Evolutionary conservation across 2,329 filamentous ascomycete genomes (phyloP).

Genomic region (Hansfordia pulvinata): DNA sequence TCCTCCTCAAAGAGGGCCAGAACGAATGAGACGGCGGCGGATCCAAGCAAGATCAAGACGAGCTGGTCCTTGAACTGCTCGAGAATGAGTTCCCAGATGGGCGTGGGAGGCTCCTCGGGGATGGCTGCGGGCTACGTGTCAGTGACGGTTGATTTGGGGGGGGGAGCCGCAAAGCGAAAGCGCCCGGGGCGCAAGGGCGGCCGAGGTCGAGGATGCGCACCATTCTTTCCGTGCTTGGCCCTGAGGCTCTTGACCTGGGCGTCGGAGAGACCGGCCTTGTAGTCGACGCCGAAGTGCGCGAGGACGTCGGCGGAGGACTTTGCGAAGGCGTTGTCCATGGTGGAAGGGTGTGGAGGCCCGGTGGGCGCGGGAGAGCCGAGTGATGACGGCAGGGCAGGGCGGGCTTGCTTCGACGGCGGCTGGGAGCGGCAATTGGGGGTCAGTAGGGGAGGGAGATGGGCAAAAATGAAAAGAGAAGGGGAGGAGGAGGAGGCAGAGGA

Average conservation of each 20-base stretch:
- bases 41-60: conserved; percentile 86
- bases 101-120: conserved; percentile 84
- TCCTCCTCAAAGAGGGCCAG: conserved; percentile 87
- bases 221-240: conserved; percentile 51
- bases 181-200: no score
- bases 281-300: conserved; percentile 41
- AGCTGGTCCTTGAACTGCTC: conserved; percentile 99
- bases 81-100: conserved; percentile 88
- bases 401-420: no score
- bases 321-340: conserved; percentile 52
- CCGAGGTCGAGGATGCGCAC: conserved; percentile 26
- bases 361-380: no score
- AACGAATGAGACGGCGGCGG: conserved; percentile 84
- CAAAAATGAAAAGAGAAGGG: no score
- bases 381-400: background rate
- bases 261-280: conserved; percentile 40
- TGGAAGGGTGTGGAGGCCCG: conserved; percentile 8
- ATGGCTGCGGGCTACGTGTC: conserved; percentile 28
- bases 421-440: no score
- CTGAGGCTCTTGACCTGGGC: conserved; percentile 41
- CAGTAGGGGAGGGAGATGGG: no score
- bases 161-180: background rate
- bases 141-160: background rate
- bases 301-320: conserved; percentile 45
- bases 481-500: no score